phyloP scores from a whole-genome alignment of 2,329 filamentous ascomycete species.

The Ceratocystiopsis minuta region DNA sequence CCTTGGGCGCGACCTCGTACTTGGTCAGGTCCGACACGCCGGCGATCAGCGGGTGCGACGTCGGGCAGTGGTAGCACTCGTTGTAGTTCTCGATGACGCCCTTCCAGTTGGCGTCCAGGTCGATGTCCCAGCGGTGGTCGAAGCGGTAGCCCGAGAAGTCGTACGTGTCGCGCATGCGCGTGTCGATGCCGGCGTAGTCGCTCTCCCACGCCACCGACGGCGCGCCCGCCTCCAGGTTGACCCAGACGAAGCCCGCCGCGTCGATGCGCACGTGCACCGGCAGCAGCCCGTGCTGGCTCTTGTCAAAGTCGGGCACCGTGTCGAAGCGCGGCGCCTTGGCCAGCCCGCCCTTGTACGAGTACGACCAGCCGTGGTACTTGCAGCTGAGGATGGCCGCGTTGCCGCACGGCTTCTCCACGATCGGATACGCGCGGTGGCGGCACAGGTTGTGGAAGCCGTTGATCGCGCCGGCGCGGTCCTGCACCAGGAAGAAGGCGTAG shows the following conservation, averaged over 20 bases:
- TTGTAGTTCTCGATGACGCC: constrained; percentile 29
- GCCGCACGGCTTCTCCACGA: constrained; percentile 19
- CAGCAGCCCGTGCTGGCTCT: constrained; percentile 24
- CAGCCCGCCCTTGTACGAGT: constrained; percentile 22
- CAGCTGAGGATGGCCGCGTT: constrained; percentile 22
- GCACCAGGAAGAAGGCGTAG: constrained; percentile 22
- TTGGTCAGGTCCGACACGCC: constrained; percentile 25
- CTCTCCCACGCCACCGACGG: constrained; percentile 25
- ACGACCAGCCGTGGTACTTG: constrained; percentile 28
- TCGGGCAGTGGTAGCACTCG: constrained; percentile 29
- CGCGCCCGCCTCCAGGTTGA: constrained; percentile 19
- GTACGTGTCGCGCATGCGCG: constrained; percentile 5
- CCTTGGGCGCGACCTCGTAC: constrained; percentile 21
- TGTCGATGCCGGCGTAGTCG: constrained; percentile 11
- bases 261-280: constrained; percentile 26
- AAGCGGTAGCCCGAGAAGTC: constrained; percentile 12
- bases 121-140: constrained; percentile 13
- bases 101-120: constrained; percentile 23
- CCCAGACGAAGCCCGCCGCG: constrained; percentile 7
- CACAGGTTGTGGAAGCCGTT: constrained; percentile 26
- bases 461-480: constrained; percentile 16
- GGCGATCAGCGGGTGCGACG: constrained; percentile 27
- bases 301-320: constrained; percentile 20
- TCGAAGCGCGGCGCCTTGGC: constrained; percentile 25
- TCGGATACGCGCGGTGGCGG: constrained; percentile 24